Evolutionary conservation across 345 rosid genomes (phyloP).

Genomic region (Eucalyptus melliodora): DNA sequence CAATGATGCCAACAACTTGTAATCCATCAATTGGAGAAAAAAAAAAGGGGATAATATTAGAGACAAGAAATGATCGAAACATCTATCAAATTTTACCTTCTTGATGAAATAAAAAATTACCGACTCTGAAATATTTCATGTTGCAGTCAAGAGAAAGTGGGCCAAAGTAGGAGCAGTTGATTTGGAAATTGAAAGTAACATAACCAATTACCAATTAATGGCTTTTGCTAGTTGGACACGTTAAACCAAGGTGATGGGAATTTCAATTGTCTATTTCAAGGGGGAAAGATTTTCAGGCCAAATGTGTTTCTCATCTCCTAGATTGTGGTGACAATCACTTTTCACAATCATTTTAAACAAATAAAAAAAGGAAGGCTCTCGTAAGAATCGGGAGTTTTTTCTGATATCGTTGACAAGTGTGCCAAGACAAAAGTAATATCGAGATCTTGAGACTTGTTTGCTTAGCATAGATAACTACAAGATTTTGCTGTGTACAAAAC

Average conservation of each 20-base stretch:
- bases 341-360: background rate
- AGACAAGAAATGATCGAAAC: background rate
- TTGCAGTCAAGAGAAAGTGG: background rate
- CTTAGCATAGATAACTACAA: background rate
- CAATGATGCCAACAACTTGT: background rate
- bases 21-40: background rate
- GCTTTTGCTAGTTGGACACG: background rate
- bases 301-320: background rate
- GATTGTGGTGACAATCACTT: background rate
- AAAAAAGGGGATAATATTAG: background rate
- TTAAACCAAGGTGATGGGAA: background rate
- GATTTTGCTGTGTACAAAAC: background rate
- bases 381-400: background rate
- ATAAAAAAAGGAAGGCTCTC: background rate
- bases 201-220: background rate
- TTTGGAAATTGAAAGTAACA: background rate
- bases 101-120: background rate
- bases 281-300: background rate
- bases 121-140: background rate
- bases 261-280: background rate
- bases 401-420: background rate
- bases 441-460: background rate
- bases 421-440: background rate
- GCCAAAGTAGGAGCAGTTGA: background rate
- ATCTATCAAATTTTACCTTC: background rate